Evolutionary conservation across 139 green algal genomes (phyloP), one percentile per base, ranked within the genome.

Genomic region (Tetraselmis chui): DNA sequence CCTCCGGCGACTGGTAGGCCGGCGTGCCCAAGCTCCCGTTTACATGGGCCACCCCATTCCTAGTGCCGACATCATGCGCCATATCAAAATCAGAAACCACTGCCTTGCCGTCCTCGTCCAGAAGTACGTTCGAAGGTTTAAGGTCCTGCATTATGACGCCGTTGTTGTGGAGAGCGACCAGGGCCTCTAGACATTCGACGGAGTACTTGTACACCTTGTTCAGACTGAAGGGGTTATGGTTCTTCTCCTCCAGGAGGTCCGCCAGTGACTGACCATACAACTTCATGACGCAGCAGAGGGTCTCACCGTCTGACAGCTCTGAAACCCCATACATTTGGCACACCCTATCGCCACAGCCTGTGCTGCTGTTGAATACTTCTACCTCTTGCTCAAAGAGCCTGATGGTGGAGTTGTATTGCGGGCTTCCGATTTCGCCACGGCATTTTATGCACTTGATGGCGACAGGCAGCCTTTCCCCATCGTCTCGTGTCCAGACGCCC

Each of bases 131-230:
- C 76, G 81, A 67, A 59, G 81, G 81, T 67, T 84, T 84, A 1
- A 84, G 75, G 81, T 84, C 81, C 59, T 84, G 81, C 74, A 84
- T 75, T 28, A 84, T 84, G 24, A 84, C 76, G 26, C 81, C 45
- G 45, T 18, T 67, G 45, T 67, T 18, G 45, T 67, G 45, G 11
- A 67, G 18, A 25, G 45, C 45, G 11, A 67, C 45, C 45, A 67
- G 45, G 11, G 11, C 45, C 45, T 67, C 45, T 18, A 67, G 45
- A 18, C 5, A 25, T 67, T 67, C 45, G 45, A 67, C 18, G 45
- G 45, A 67, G 45, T 67, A 67, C 45, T 67, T 67, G 45, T 67
- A 67, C 45, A 67, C 45, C 45, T 67, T 5, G 45, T 18, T 5
- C 45, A 67, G 45, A 18, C 45, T 18, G 45, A 67, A 67, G 45